Base-by-base conservation (phyloP, 1,139 yeast genomes). In the Pichia sp. region DNA sequence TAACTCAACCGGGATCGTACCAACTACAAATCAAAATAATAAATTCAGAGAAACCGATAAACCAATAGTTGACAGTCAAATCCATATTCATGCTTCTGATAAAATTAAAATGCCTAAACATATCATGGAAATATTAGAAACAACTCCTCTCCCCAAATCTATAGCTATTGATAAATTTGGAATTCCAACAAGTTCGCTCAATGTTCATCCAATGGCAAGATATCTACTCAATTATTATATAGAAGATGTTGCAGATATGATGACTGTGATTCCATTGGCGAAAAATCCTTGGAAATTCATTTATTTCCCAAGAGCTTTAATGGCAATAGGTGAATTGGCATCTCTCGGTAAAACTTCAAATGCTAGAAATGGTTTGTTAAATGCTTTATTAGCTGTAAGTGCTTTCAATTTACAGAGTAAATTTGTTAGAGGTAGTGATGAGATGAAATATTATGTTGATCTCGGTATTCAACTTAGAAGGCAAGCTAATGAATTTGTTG, bases 201-300 rank as follows among this genome's bases (percentile, higher is more conserved):
- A 72, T 51, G 77, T 80, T 9, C 77, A 76, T 52, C 85, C 86
- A 5, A 64, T 79, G 52, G 75, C 86, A 14, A 54, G 94, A 40
- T 83, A 79, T 56, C 64, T 86, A 35, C 64, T 86, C 34, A 79
- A 79, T 48, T 79, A 86, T 56, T 86, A 85, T 58, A 73, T 77
- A n/a, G 75, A 81, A 14, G 77, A 79, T 47, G 94, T 86, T 1
- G 91, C 93, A 0, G 91, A 84, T 56, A 68, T 83, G 55, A 85
- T 86, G 95, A 82, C 95, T 0, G 95, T 85, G 10, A 80, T 85
- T 24, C 84, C 86, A 1, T 70, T 84, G 39, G 77, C 84, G 0
- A 83, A 81, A 48, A 85, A 84, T 54, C 95, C 95, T 0, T 86
- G 95, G 95, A 81, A 80, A 54, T 79, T 82, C 1, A 77, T 85